Percentiles rank a stretch among this genome's conserved stretches.
Conservation (phyloP, 2,329 filamentous ascomycete species). For the Parastagonospora nodorum region DNA sequence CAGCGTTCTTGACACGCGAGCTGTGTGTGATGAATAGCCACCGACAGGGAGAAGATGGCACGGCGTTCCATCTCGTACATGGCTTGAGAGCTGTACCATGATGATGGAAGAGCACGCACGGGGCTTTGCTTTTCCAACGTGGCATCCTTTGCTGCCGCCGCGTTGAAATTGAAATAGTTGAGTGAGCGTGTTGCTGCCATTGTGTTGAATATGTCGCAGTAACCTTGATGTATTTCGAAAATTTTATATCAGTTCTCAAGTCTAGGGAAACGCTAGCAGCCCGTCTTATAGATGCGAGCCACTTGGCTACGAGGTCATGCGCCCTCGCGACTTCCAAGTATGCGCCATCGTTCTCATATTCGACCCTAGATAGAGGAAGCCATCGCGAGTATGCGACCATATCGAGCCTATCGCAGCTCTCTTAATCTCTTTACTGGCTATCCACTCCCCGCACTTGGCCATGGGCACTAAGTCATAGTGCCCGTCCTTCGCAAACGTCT, state of each 20-base stretch:
- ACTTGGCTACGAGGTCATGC: background rate
- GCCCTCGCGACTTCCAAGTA: background rate
- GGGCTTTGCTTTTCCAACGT: constrained; percentile 11
- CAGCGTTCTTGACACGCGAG: constrained; percentile 23
- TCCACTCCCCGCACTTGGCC: background rate
- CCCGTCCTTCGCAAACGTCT: background rate
- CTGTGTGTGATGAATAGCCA: constrained; percentile 47
- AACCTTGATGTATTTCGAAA: background rate
- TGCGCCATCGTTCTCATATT: background rate
- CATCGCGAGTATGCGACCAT: background rate
- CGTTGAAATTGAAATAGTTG: constrained; percentile 23
- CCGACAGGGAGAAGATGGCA: constrained; percentile 50
- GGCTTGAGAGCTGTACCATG: constrained; percentile 51
- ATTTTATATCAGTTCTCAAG: background rate
- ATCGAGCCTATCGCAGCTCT: background rate
- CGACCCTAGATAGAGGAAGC: background rate
- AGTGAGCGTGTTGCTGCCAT: constrained; percentile 8
- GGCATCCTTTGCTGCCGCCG: constrained; percentile 1
- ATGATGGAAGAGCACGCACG: constrained; percentile 47
- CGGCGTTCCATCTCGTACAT: constrained; percentile 55
- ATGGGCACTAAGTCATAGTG: background rate
- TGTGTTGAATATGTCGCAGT: background rate
- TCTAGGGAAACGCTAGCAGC: background rate
- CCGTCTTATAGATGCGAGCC: background rate
- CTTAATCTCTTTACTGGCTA: background rate